phyloP scores from a whole-genome alignment of 2,329 filamentous ascomycete species.

The Neospermospora avenae region DNA sequence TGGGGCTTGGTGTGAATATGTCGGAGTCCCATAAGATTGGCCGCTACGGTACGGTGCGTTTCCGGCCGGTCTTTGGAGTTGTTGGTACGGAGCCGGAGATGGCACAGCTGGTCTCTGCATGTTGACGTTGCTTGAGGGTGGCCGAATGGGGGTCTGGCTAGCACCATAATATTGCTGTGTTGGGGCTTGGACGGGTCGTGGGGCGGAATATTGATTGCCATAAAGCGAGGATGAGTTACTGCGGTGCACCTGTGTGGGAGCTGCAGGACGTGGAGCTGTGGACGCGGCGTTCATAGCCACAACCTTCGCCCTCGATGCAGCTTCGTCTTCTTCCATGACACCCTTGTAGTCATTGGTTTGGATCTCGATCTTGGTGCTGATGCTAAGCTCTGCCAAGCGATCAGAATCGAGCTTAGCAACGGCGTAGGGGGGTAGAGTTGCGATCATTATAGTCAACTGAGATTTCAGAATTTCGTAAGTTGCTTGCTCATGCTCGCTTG shows the following conservation, averaged over 20 bases:
- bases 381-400: constrained; percentile 50
- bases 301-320: constrained; percentile 28
- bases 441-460: constrained; percentile 49
- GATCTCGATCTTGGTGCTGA: constrained; percentile 50
- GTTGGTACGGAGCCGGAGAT: constrained; percentile 29
- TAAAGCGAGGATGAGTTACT: constrained; percentile 30
- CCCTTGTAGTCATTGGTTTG: constrained; percentile 47
- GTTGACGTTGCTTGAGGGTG: constrained; percentile 23
- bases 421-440: constrained; percentile 52
- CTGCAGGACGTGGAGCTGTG: constrained; percentile 19
- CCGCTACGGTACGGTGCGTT: constrained; percentile 30
- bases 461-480: constrained; percentile 51
- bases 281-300: constrained; percentile 24
- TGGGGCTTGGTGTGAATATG: constrained; percentile 32
- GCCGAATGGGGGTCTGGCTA: constrained; percentile 32
- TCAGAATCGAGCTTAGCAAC: constrained; percentile 55
- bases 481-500: constrained; percentile 53
- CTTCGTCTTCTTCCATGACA: constrained; percentile 52
- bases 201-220: constrained; percentile 35
- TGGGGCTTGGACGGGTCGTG: constrained; percentile 21
- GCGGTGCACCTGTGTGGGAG: constrained; percentile 27
- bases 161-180: constrained; percentile 28
- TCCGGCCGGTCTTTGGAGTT: constrained; percentile 26
- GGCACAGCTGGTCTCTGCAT: constrained; percentile 31
- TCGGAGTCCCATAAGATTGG: constrained; percentile 27